Evolutionary conservation across 768 basidiomycete genomes (phyloP).

Genomic region (Inosperma sp.): DNA sequence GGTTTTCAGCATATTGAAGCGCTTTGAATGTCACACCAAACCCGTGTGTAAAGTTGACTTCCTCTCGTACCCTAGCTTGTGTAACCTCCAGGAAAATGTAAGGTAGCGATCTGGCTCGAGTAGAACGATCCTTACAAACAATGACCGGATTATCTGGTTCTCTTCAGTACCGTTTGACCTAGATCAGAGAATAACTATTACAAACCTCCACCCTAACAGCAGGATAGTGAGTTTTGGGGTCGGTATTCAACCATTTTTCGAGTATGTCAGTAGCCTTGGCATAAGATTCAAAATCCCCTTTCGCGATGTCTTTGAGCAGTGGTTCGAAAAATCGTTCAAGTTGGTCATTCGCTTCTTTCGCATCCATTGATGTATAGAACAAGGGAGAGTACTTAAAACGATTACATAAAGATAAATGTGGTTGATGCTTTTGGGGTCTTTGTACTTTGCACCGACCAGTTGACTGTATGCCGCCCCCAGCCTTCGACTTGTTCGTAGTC

Average conservation of each 20-base stretch:
- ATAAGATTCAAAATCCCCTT: too few relatives aligned
- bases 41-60: slow-evolving; percentile 22
- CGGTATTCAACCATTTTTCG: slow-evolving; percentile 40
- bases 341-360: too few relatives aligned
- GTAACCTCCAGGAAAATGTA: slow-evolving; percentile 29
- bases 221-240: slow-evolving; percentile 49
- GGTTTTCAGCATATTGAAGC: slow-evolving; percentile 25
- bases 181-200: not conserved
- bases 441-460: not conserved
- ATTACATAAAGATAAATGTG: too few relatives aligned
- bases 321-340: too few relatives aligned
- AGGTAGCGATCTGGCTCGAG: not conserved
- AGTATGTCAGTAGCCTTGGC: slow-evolving; percentile 40
- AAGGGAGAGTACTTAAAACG: too few relatives aligned
- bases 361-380: too few relatives aligned
- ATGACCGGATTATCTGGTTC: slow-evolving; percentile 4
- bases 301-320: too few relatives aligned
- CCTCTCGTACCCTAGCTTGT: slow-evolving; percentile 31
- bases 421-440: slow-evolving; percentile 4
- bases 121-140: slow-evolving; percentile 3
- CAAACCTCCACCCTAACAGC: slow-evolving; percentile 46
- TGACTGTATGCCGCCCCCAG: slow-evolving; percentile 20
- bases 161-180: slow-evolving; percentile 1
- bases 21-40: slow-evolving; percentile 27
- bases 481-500: slow-evolving; percentile 73